Percentiles rank a stretch among this genome's conserved stretches.
Conservation (phyloP, 2,329 filamentous ascomycete genomes). For the Talaromyces amestolkiae region DNA sequence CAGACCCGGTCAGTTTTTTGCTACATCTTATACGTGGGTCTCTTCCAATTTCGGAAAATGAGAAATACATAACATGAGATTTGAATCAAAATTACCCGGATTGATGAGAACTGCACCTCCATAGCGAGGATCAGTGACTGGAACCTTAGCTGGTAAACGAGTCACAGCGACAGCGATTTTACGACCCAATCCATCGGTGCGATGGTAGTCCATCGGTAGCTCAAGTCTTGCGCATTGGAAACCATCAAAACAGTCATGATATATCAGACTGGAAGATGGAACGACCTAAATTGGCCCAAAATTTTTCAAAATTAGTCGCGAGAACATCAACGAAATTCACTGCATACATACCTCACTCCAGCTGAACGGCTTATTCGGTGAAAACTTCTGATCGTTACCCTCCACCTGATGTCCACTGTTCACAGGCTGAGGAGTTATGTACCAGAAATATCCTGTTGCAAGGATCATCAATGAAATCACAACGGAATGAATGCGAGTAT, state of each 20-base stretch:
- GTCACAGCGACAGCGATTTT: constrained; percentile 46
- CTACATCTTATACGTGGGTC: not conserved
- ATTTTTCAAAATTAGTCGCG: not conserved
- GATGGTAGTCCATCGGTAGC: constrained; percentile 50
- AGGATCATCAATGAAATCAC: constrained; percentile 6
- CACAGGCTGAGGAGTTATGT: not conserved
- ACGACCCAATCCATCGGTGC: constrained; percentile 31
- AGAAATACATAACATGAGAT: not conserved
- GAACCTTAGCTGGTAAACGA: constrained; percentile 46
- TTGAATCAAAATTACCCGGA: constrained; percentile 31
- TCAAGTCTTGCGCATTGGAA: constrained; percentile 51
- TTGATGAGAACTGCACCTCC: constrained; percentile 51
- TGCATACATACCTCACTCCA: constrained; percentile 13
- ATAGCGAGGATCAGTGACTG: constrained; percentile 43
- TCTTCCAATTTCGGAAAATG: not conserved
- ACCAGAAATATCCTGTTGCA: not conserved
- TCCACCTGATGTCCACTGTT: not conserved
- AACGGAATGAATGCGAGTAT: not conserved
- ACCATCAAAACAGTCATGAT: constrained; percentile 44
- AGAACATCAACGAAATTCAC: not conserved
- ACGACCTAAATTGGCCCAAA: constrained; percentile 22
- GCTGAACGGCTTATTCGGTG: not conserved
- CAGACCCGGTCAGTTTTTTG: not conserved
- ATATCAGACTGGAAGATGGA: constrained; percentile 33
- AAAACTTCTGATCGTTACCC: not conserved